Percentiles rank a stretch among this genome's conserved stretches.
Conservation (phyloP, 495 filamentous ascomycete species). For the Cudoniella acicularis region DNA sequence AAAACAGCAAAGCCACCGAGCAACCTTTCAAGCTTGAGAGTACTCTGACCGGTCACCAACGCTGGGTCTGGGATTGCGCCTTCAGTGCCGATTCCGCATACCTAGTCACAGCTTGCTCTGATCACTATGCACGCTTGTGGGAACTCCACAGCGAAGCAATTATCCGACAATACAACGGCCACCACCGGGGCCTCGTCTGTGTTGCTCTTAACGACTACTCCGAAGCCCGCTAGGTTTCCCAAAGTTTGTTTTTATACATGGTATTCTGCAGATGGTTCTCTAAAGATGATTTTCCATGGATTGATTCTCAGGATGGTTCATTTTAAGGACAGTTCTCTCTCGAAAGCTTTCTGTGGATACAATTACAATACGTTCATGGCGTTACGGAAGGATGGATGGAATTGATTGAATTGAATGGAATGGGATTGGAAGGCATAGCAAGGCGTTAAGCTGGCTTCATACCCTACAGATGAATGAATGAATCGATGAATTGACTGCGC, state of each 20-base stretch:
- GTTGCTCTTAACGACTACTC: slow-evolving; percentile 97
- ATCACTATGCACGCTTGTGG: slow-evolving; percentile 97
- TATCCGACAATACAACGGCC: slow-evolving; percentile 96
- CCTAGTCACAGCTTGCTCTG: slow-evolving; percentile 94
- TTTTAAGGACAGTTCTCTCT: too few species aligned
- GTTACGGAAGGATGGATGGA: too few species aligned
- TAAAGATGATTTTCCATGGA: too few species aligned
- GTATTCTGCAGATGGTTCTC: too few species aligned
- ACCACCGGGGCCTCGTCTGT: slow-evolving; percentile 92
- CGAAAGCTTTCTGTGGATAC: too few species aligned
- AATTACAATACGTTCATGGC: too few species aligned
- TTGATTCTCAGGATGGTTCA: too few species aligned
- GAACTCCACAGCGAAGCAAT: slow-evolving; percentile 80
- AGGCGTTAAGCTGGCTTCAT: too few species aligned
- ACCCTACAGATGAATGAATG: too few species aligned
- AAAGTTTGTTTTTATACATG: neutral
- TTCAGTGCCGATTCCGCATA: slow-evolving; percentile 97
- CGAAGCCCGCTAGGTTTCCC: slow-evolving; percentile 54
- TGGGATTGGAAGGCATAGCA: too few species aligned
- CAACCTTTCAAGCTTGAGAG: slow-evolving; percentile 74
- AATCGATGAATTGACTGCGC: too few species aligned
- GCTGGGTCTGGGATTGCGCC: slow-evolving; percentile 99
- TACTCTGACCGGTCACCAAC: slow-evolving; percentile 88
- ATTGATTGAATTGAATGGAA: too few species aligned
- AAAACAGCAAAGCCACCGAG: slow-evolving; percentile 12